Conservation (phyloP, 2,329 filamentous ascomycete species). For the Periconia sp. region DNA sequence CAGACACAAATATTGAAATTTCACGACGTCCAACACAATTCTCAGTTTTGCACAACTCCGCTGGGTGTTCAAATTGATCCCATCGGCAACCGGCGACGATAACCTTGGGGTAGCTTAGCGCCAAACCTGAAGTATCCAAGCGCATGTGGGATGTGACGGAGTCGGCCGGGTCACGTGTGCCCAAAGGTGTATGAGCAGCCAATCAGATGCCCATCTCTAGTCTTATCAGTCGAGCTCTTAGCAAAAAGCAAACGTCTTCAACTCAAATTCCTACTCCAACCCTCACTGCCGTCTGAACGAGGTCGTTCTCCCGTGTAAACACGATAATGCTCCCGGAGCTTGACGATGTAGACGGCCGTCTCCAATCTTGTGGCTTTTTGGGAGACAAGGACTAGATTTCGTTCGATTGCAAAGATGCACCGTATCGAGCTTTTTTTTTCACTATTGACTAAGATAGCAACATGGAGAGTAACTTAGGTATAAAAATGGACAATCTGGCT, state of each 20-base stretch:
- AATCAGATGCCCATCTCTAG: constrained; percentile 21
- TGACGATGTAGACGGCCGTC: constrained; percentile 32
- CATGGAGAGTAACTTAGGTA: background rate
- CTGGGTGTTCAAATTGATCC: background rate
- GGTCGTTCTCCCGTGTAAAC: constrained; percentile 25
- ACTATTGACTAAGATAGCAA: background rate
- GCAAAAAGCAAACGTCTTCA: constrained; percentile 26
- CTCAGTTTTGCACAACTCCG: no score
- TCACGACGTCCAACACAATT: no score
- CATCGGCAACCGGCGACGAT: constrained; percentile 32
- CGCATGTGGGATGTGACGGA: constrained; percentile 31
- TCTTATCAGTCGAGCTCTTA: constrained; percentile 35
- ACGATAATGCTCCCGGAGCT: constrained; percentile 22
- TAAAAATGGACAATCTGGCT: background rate
- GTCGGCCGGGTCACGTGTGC: constrained; percentile 31
- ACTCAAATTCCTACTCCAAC: constrained; percentile 11
- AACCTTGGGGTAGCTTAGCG: constrained; percentile 6
- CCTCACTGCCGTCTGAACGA: constrained; percentile 15
- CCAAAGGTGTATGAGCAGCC: constrained; percentile 10
- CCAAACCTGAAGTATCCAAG: constrained; percentile 10
- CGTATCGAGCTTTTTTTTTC: background rate
- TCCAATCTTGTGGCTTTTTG: constrained; percentile 23
- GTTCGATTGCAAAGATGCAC: constrained; percentile 5
- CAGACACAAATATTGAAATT: no score
- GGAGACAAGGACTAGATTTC: constrained; percentile 13